phyloP scores from a whole-genome alignment of 2,329 filamentous ascomycete species.

The Fusarium protoensiforme region DNA sequence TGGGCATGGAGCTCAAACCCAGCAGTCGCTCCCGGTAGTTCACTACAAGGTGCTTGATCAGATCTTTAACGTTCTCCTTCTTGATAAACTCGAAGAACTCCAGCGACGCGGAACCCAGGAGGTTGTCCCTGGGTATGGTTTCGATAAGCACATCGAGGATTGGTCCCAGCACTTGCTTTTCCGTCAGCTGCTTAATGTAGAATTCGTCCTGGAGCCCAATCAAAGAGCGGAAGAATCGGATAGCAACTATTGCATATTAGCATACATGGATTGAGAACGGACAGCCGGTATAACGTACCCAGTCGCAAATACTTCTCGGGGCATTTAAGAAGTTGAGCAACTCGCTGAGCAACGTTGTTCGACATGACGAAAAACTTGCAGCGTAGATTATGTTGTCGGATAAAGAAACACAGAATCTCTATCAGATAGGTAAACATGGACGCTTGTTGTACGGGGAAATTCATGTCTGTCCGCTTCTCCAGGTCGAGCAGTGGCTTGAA shows the following conservation, averaged over 20 bases:
- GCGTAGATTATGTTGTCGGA: constrained; percentile 86
- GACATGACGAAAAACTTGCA: constrained; percentile 89
- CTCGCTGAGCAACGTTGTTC: constrained; percentile 80
- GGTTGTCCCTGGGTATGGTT: constrained; percentile 91
- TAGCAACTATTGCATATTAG: constrained; percentile 70
- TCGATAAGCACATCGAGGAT: constrained; percentile 86
- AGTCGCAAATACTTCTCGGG: constrained; percentile 94
- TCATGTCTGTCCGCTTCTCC: constrained; percentile 74
- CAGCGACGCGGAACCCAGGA: constrained; percentile 91
- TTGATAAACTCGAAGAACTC: constrained; percentile 95
- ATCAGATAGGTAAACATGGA: constrained; percentile 92
- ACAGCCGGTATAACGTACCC: constrained; percentile 62
- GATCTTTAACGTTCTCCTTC: constrained; percentile 81
- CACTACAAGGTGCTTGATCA: constrained; percentile 86
- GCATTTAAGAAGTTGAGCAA: constrained; percentile 83
- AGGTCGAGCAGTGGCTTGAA: constrained; percentile 89
- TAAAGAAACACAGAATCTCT: constrained; percentile 93
- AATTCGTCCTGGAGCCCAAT: constrained; percentile 90
- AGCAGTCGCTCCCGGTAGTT: constrained; percentile 83
- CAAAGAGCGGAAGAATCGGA: constrained; percentile 93
- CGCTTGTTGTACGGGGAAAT: constrained; percentile 84
- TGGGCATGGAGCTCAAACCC: constrained; percentile 83
- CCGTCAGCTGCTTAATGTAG: constrained; percentile 85
- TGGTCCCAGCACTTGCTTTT: constrained; percentile 83
- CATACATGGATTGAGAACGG: constrained; percentile 23